Conservation (phyloP, 2,329 filamentous ascomycete genomes). For the Verticillium zaregamsianum region DNA sequence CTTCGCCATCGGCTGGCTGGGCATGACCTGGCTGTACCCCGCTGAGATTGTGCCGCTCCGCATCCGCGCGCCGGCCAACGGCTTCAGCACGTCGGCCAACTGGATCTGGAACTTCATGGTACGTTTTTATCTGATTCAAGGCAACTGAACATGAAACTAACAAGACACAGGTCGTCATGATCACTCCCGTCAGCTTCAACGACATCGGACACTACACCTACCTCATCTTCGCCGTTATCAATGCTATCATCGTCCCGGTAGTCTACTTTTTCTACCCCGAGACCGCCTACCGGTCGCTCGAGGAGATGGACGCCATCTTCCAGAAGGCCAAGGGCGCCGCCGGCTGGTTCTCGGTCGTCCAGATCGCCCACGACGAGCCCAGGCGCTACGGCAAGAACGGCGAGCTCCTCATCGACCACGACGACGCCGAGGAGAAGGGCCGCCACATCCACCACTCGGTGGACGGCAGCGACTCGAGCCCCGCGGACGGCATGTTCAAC, state of each 20-base stretch:
- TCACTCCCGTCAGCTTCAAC: conserved; percentile 55
- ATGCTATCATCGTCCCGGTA: conserved; percentile 52
- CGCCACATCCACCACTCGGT: conserved; percentile 1
- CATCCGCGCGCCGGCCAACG: conserved; percentile 57
- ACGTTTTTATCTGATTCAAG: too few species aligned
- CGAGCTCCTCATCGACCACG: conserved; percentile 46
- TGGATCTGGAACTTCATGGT: conserved; percentile 61
- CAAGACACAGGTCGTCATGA: conserved; percentile 44
- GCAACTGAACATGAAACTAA: too few species aligned
- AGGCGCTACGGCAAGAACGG: conserved; percentile 55
- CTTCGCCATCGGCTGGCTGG: conserved; percentile 57
- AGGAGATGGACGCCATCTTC: conserved; percentile 65
- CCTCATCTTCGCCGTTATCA: conserved; percentile 63
- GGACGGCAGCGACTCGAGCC: not conserved
- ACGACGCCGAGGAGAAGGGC: conserved; percentile 34
- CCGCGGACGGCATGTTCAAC: not conserved
- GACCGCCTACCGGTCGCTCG: conserved; percentile 58
- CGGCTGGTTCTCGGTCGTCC: conserved; percentile 30
- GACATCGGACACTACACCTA: conserved; percentile 58
- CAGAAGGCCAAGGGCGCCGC: conserved; percentile 45
- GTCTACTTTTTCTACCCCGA: conserved; percentile 63
- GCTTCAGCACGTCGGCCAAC: conserved; percentile 49
- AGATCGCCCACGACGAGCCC: conserved; percentile 41
- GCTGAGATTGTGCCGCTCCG: conserved; percentile 57
- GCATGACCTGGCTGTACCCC: conserved; percentile 59